Percentiles rank a stretch among this genome's conserved stretches.
Conservation (phyloP, 202 grass and related monocot species). For the Saccharum hybrid region DNA sequence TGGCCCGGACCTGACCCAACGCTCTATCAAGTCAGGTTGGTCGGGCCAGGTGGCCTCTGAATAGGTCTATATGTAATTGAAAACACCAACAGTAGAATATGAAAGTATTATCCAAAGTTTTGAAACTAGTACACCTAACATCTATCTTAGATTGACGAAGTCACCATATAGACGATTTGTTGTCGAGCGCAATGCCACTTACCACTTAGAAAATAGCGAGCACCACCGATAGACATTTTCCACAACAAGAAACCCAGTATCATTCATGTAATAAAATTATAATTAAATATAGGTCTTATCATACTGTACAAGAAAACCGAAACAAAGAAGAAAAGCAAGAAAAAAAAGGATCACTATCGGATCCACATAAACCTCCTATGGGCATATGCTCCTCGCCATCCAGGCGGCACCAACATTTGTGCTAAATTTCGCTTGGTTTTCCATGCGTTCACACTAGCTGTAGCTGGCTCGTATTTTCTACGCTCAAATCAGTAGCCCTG, state of each 20-base stretch:
- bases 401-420: background rate
- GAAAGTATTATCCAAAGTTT: background rate
- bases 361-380: background rate
- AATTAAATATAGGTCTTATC: no score
- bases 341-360: background rate
- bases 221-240: background rate
- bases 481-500: slow-evolving; percentile 16
- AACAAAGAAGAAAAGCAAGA: background rate
- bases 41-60: background rate
- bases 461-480: slow-evolving; percentile 21
- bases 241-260: background rate
- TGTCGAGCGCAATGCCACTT: background rate
- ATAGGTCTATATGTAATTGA: background rate
- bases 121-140: background rate
- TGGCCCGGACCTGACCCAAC: background rate
- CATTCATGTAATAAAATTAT: background rate
- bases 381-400: background rate
- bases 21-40: background rate
- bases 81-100: background rate
- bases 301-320: background rate
- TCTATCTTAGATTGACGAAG: background rate
- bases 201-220: background rate
- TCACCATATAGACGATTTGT: no score
- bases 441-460: slow-evolving; percentile 14
- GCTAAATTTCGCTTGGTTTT: slow-evolving; percentile 12